Evolutionary conservation across 2,329 filamentous ascomycete genomes (phyloP).

Genomic region (Pleurostoma richardsiae): DNA sequence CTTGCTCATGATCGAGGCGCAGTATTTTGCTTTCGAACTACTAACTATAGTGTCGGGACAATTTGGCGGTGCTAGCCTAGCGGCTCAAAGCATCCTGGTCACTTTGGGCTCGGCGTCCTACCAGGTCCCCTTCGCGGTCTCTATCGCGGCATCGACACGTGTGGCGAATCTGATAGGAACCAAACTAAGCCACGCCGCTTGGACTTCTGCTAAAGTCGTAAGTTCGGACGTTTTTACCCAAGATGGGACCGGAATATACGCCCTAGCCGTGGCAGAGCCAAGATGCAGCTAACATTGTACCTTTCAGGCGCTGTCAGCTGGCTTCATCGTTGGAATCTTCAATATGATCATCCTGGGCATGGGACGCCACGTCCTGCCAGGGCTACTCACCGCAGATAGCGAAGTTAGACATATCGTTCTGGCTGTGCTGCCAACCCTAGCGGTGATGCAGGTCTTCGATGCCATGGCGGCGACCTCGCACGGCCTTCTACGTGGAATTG

Average conservation of each 20-base stretch:
- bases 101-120: background rate
- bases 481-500: background rate
- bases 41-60: conserved; percentile 58
- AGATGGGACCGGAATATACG: no score
- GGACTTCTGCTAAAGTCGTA: background rate
- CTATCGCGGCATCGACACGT: background rate
- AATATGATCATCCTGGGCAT: background rate
- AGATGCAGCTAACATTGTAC: no score
- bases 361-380: background rate
- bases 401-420: background rate
- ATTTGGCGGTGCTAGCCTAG: background rate
- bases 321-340: background rate
- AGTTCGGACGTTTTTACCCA: no score
- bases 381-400: background rate
- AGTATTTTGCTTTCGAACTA: conserved; percentile 66
- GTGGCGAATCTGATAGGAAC: background rate
- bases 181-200: background rate
- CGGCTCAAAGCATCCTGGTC: background rate
- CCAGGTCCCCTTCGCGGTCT: background rate
- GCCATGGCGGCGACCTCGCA: background rate
- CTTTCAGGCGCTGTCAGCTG: background rate
- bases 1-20: conserved; percentile 65
- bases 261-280: no score
- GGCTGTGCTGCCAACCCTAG: background rate
- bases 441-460: background rate